Conservation (phyloP, 352 stramenopile species). For the Phytophthora megakarya region DNA sequence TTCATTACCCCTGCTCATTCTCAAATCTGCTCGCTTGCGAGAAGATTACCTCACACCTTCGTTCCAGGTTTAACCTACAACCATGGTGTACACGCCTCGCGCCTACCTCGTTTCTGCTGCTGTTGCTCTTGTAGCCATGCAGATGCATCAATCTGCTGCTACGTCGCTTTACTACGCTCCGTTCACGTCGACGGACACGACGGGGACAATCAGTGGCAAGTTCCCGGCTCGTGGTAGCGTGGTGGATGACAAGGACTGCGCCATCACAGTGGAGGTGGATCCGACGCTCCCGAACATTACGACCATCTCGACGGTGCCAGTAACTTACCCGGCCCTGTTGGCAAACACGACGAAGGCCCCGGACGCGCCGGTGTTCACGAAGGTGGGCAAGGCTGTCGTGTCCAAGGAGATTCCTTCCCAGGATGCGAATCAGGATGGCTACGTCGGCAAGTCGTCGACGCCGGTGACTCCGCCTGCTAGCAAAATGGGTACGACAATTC, state of each 20-base stretch:
- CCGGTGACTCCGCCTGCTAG: too few relatives aligned
- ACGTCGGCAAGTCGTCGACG: too few relatives aligned
- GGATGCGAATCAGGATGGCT: constrained; percentile 19
- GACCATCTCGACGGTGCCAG: constrained; percentile 25
- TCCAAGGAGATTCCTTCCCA: constrained; percentile 17
- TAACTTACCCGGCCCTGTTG: constrained; percentile 22
- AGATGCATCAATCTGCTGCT: constrained; percentile 24
- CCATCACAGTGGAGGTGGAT: constrained; percentile 19
- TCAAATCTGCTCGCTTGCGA: constrained; percentile 32
- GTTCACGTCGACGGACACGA: constrained; percentile 6
- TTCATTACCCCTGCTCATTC: constrained; percentile 5
- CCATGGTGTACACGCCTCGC: constrained; percentile 28
- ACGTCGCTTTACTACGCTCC: constrained; percentile 28
- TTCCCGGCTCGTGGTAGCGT: constrained; percentile 20
- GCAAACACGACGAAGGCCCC: constrained; percentile 21
- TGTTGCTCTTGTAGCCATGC: constrained; percentile 14
- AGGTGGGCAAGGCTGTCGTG: constrained; percentile 30
- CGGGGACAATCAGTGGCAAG: constrained; percentile 9
- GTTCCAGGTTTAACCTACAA: constrained; percentile 18
- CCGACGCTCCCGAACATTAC: constrained; percentile 34
- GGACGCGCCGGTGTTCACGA: constrained; percentile 22
- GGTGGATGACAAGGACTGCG: constrained; percentile 15
- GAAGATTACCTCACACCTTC: constrained; percentile 26
- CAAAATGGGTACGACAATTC: too few relatives aligned
- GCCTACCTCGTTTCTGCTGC: constrained; percentile 22